Base-by-base conservation (phyloP, 2,329 filamentous ascomycete species). In the Verticillium klebahnii region DNA sequence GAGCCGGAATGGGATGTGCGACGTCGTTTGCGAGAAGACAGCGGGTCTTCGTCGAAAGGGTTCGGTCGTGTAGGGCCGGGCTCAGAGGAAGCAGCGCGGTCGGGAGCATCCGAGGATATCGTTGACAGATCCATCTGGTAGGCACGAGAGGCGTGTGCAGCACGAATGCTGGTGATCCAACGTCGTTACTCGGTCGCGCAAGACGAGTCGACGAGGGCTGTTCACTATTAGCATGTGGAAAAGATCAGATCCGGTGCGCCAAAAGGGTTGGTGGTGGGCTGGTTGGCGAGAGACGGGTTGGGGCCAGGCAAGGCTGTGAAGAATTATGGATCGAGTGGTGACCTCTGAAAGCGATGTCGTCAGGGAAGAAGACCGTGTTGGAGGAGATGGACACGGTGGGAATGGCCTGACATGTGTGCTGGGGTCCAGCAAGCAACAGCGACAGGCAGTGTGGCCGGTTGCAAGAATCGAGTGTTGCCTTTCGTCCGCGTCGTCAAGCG, bases 61-160 rank as follows among this genome's bases (percentile, higher is more conserved):
- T 89, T 88, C 59, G 84, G 84, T 65, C 86, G 82, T 67, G 82
- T 85, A 69, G 85, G 84, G 73, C 81, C 81, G 73, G 84, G 82
- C 78, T 89, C 86, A 74, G 83, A 83, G 69, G 85, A 88, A 75
- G 80, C 78, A 70, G 83, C 82, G 75, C 83, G 82, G 77, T 85
- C 82, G 80, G 77, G 80, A 73, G 77, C 77, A 75, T 84, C 81
- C 71, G 77, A 74, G 66, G 78, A 75, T 70, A 70, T 77, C 71
- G 78, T 77, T 72, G 77, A 75, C 73, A 76, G 79, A 78, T 84
- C 82, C 82, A 85, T 85, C 77, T 78, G 82, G 75, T 72, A 78
- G 74, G 72, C 72, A 72, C 70, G 72, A 70, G 69, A 67, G 69
- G 68, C 63, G 64, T 67, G 69, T 67, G 70, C 69, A 70, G 73